phyloP scores from a whole-genome alignment of 2,329 filamentous ascomycete genomes.

The Sporothrix brunneoviolacea region DNA sequence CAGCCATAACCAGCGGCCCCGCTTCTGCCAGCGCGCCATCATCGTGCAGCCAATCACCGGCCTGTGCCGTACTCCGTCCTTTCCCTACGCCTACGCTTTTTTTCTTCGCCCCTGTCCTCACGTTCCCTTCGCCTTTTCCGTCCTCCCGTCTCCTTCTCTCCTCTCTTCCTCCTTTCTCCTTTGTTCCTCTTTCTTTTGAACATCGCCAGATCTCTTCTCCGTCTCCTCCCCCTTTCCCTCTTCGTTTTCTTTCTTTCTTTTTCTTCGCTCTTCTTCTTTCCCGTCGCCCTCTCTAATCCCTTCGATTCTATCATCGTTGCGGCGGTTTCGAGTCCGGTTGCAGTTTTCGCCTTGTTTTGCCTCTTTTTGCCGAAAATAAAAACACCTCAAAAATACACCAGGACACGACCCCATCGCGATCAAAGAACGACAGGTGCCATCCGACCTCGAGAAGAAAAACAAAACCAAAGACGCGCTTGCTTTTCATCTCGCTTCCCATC shows the following conservation, averaged over 20 bases:
- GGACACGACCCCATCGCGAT: not conserved
- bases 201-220: constrained; percentile 2
- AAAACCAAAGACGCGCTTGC: too few species aligned
- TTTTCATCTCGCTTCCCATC: too few species aligned
- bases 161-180: not conserved
- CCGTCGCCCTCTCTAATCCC: constrained; percentile 4
- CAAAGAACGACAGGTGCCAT: not conserved
- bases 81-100: not conserved
- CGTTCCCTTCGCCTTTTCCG: not conserved
- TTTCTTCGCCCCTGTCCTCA: not conserved
- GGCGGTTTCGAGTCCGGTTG: constrained; percentile 4
- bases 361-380: not conserved
- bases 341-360: not conserved
- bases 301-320: constrained; percentile 4
- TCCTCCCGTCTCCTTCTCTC: not conserved
- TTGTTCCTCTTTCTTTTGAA: not conserved
- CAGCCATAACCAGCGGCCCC: not conserved
- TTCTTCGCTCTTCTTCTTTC: not conserved
- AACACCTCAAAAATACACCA: not conserved
- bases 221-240: not conserved
- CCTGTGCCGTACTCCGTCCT: not conserved
- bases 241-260: not conserved
- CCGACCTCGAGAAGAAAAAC: too few species aligned
- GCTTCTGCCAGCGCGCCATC: constrained; percentile 7
- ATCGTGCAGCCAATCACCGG: constrained; percentile 1